Conservation (phyloP, 352 stramenopile species). For the Globisporangium orthogonon region DNA sequence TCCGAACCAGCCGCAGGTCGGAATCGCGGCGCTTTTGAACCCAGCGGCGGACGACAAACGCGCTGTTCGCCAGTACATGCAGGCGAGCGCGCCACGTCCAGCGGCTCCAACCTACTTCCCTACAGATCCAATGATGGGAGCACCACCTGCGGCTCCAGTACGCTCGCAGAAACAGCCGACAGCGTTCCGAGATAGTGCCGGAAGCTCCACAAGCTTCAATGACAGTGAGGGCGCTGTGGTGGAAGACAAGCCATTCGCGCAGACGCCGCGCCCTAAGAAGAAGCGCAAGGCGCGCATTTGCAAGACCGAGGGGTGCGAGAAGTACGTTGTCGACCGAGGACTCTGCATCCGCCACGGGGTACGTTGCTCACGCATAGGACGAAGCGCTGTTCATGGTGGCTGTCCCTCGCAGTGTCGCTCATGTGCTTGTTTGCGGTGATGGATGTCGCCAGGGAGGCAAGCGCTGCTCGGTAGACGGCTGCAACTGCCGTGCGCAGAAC, state of each 20-base stretch:
- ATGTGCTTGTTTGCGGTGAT: neutral
- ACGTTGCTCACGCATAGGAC: neutral
- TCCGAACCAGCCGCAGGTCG: slow-evolving; percentile 3
- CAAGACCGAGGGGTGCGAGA: slow-evolving; percentile 30
- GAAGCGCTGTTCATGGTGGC: neutral
- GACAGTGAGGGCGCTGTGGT: slow-evolving; percentile 3
- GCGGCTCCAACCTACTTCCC: neutral
- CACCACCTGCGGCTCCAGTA: neutral
- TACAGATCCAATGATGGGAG: neutral
- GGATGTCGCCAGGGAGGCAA: slow-evolving; percentile 22
- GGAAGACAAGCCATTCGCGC: neutral
- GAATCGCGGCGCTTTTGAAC: slow-evolving; percentile 12
- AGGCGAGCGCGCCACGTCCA: neutral
- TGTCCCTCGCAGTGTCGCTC: neutral
- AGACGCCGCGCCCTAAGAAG: slow-evolving; percentile 18
- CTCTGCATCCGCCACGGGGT: slow-evolving; percentile 41
- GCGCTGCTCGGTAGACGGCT: slow-evolving; percentile 30
- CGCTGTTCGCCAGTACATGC: neutral
- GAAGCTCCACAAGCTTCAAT: slow-evolving; percentile 1
- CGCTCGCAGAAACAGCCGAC: neutral
- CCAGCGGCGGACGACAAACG: slow-evolving; percentile 1
- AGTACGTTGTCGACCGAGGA: slow-evolving; percentile 38
- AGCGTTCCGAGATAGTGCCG: neutral
- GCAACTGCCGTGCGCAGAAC: slow-evolving; percentile 33
- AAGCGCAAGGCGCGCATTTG: slow-evolving; percentile 38